Evolutionary conservation across 345 rosid species (phyloP).

Genomic region (Isatis tinctoria): DNA sequence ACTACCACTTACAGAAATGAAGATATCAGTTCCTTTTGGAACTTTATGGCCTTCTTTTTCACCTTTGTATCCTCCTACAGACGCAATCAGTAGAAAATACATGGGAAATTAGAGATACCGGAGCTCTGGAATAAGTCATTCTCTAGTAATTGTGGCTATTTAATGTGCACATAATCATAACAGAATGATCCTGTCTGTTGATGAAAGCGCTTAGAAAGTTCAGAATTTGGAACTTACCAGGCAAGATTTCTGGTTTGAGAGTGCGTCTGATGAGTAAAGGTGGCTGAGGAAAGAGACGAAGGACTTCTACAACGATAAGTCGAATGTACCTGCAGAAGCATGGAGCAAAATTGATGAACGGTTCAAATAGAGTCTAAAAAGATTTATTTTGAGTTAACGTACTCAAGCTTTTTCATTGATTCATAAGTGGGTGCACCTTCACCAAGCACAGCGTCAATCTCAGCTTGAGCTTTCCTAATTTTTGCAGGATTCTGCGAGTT

Average conservation of each 20-base stretch:
- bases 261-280: conserved; percentile 84
- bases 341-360: neutral
- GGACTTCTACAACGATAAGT: conserved; percentile 78
- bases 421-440: conserved; percentile 58
- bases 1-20: conserved; percentile 63
- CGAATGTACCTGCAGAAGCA: conserved; percentile 59
- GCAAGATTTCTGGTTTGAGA: conserved; percentile 61
- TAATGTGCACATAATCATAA: neutral
- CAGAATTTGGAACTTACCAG: conserved; percentile 45
- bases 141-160: neutral
- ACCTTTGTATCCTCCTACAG: conserved; percentile 73
- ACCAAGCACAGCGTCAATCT: conserved; percentile 78
- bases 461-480: conserved; percentile 81
- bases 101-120: neutral
- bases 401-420: conserved; percentile 74
- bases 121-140: neutral
- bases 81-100: neutral
- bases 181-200: neutral
- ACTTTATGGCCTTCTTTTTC: conserved; percentile 64
- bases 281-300: conserved; percentile 93
- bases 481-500: conserved; percentile 64
- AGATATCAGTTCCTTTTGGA: conserved; percentile 86
- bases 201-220: neutral
- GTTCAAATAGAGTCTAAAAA: neutral
- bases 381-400: conserved; percentile 24